Evolutionary conservation across 345 rosid genomes (phyloP).

Genomic region (Eucalyptus sp.): DNA sequence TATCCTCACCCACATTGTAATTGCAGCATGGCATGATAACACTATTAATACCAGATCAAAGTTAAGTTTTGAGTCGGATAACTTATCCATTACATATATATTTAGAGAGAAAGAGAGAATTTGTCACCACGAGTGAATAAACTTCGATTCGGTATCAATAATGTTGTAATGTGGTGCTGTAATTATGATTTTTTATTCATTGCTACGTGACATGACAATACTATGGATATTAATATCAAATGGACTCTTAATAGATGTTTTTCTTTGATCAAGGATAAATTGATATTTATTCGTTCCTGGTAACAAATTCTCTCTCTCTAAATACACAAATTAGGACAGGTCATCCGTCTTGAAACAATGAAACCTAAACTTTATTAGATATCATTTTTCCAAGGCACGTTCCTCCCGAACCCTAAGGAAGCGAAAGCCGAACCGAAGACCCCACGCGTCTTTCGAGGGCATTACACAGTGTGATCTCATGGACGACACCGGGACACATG

Average conservation of each 20-base stretch:
- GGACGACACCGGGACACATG: neutral
- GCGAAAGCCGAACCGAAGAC: neutral
- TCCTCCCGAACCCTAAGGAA: neutral
- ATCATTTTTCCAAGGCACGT: neutral
- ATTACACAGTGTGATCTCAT: neutral
- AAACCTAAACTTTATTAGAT: neutral
- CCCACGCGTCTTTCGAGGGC: neutral
- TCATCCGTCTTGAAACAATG: neutral
- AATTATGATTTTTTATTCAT: too few species aligned
- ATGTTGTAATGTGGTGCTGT: too few species aligned
- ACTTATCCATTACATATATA: too few species aligned
- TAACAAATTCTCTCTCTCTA: neutral
- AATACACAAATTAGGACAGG: neutral
- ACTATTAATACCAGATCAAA: neutral
- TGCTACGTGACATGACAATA: too few species aligned
- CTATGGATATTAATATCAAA: neutral
- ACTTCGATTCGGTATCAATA: too few species aligned
- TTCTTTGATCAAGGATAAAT: neutral
- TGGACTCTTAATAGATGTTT: neutral
- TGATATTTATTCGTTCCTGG: neutral
- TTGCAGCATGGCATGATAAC: neutral
- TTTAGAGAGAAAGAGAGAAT: too few species aligned
- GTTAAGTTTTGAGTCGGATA: too few species aligned
- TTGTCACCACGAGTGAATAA: too few species aligned
- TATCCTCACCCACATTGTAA: neutral